Percentiles rank a stretch among this genome's conserved stretches.
Evolutionary conservation across 352 stramenopile genomes (phyloP).

Genomic region (Peronosclerospora sorghi): DNA sequence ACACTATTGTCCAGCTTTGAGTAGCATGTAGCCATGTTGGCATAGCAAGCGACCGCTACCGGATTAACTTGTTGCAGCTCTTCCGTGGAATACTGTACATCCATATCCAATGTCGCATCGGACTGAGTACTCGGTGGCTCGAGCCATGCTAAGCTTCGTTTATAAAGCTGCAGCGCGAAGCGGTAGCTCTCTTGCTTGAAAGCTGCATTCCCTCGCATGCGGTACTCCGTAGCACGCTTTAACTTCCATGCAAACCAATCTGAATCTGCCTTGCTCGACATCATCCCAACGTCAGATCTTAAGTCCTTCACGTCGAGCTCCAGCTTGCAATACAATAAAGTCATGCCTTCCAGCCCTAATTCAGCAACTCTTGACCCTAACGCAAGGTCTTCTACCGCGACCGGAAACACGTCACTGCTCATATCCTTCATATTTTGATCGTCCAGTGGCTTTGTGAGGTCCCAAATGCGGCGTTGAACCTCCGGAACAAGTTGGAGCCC

Average conservation of each 20-base stretch:
- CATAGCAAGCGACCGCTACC: slow-evolving; percentile 36
- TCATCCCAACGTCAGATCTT: background rate
- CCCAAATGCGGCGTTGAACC: slow-evolving; percentile 13
- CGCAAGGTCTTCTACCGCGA: slow-evolving; percentile 19
- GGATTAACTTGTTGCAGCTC: slow-evolving; percentile 25
- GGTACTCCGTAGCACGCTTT: slow-evolving; percentile 29
- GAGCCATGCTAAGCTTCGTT: slow-evolving; percentile 42
- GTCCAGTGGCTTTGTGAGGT: slow-evolving; percentile 1
- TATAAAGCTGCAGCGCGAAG: slow-evolving; percentile 31
- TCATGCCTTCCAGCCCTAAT: slow-evolving; percentile 9
- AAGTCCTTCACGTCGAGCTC: slow-evolving; percentile 8
- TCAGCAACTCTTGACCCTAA: slow-evolving; percentile 12
- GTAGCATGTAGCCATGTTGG: slow-evolving; percentile 53
- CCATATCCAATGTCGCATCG: slow-evolving; percentile 8
- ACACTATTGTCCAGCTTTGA: slow-evolving; percentile 31
- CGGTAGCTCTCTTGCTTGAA: slow-evolving; percentile 34
- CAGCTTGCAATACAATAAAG: slow-evolving; percentile 21
- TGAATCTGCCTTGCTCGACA: background rate
- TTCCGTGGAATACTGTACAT: slow-evolving; percentile 24
- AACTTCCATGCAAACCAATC: slow-evolving; percentile 51
- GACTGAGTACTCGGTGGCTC: slow-evolving; percentile 23
- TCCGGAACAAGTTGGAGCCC: slow-evolving; percentile 20
- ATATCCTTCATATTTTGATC: background rate
- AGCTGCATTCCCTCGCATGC: slow-evolving; percentile 36
- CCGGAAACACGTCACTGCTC: slow-evolving; percentile 9